Evolutionary conservation across 768 basidiomycete genomes (phyloP).

Genomic region (Gautieria morchelliformis): DNA sequence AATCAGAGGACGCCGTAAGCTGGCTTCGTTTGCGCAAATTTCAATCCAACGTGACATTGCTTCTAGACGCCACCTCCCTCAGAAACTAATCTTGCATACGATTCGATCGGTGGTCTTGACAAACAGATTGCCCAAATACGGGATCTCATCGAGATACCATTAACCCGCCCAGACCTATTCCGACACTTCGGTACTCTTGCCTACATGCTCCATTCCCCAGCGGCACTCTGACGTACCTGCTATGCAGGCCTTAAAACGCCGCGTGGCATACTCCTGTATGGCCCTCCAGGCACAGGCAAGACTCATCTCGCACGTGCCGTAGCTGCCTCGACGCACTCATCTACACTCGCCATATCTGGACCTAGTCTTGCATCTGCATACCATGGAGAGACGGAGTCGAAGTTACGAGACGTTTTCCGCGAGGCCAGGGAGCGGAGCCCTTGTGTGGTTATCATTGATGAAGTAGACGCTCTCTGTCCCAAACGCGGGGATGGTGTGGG

Average conservation of each 20-base stretch:
- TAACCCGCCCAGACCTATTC: constrained; percentile 76
- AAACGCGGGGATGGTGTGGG: constrained; percentile 81
- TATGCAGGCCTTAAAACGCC: constrained; percentile 79
- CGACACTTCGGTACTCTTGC: constrained; percentile 50
- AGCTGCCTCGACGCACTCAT: constrained; percentile 75
- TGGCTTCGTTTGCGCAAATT: constrained; percentile 22
- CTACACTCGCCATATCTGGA: constrained; percentile 90
- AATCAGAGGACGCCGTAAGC: constrained; percentile 10
- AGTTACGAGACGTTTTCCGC: constrained; percentile 80
- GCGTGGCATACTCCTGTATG: constrained; percentile 89
- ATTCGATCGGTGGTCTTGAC: constrained; percentile 77
- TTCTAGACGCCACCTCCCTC: constrained; percentile 14
- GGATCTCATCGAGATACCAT: constrained; percentile 77
- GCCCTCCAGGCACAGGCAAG: constrained; percentile 96
- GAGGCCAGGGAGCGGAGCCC: constrained; percentile 76
- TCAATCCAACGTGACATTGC: constrained; percentile 41
- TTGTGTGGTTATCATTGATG: constrained; percentile 91
- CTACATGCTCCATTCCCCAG: neutral
- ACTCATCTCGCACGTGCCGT: constrained; percentile 94
- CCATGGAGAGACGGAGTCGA: constrained; percentile 94
- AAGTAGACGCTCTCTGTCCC: constrained; percentile 92
- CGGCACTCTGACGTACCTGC: neutral
- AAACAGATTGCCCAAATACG: constrained; percentile 82
- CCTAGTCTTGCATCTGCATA: constrained; percentile 93
- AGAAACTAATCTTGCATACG: constrained; percentile 41